Base-by-base conservation (phyloP, 164 flowering plant species). In the Paratinospora sagittata region DNA sequence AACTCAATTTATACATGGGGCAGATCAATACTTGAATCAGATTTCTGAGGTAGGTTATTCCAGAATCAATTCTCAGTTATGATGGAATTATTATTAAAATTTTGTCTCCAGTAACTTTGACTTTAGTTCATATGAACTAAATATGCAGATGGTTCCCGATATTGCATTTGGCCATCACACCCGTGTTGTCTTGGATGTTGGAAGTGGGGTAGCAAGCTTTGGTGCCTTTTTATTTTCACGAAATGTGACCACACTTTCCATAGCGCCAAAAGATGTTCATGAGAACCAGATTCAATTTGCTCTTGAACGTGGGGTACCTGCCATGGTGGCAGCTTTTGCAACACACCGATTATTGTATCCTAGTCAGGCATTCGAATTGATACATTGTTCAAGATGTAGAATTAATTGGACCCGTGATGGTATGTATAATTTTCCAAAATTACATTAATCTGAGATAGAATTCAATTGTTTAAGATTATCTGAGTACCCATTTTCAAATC, bases 1-100 rank as follows among this genome's bases (percentile, higher is more conserved):
- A 27, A 93, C 99, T 11, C 98, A 92, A 80, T 96, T 92, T 75
- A 96, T 96, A 65, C 99, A 91, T 71, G 99, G 99, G 64, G 99
- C 98, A 33, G 85, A 93, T 78, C 83, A 88, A 62, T 96, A 96
- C 80, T 73, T 96, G 83, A 81, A 93, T 84, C 97, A 93, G 83
- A 90, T 93, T 66, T 80, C 91, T 23, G 62, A 89, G 97, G 98
- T 91, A 70, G 43, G 76, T 17, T 67, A 2, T n/a, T 23, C 61
- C 27, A 12, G 61, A n/a, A 9, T 21, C 61, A n/a, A 55, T 6
- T 55, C 8, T 21, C 61, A 52, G 6, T 52, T 2, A 6, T 1
- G 55, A n/a, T 17, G 7, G 8, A 21, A 0, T 21, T 7, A 5
- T 55, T 17, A 7, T n/a, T 30, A 30, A 55, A 16, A 21, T 55